Conservation (phyloP, 2,329 filamentous ascomycete species). For the Onygenales sp. region DNA sequence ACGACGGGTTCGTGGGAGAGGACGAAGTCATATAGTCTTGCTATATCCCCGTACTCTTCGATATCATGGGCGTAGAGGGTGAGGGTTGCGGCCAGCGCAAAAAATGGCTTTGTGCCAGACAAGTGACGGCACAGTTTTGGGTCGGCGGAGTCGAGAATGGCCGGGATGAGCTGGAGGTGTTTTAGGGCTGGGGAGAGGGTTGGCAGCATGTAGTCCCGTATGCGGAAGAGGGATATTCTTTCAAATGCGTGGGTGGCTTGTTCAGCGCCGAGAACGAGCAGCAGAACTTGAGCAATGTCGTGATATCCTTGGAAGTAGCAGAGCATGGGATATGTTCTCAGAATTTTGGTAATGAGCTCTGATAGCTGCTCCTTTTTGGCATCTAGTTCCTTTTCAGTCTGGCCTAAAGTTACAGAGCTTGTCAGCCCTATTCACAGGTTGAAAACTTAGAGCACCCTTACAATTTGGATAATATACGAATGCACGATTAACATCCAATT, state of each 20-base stretch:
- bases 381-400: conserved; percentile 59
- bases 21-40: conserved; percentile 84
- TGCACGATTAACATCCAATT: conserved; percentile 86
- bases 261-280: conserved; percentile 66
- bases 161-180: conserved; percentile 79
- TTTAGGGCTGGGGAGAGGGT: conserved; percentile 69
- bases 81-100: conserved; percentile 83
- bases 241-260: conserved; percentile 56
- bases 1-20: conserved; percentile 81
- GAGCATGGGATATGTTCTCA: conserved; percentile 72
- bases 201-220: conserved; percentile 96
- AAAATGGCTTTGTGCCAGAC: conserved; percentile 74
- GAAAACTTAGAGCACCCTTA: conserved; percentile 32
- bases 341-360: conserved; percentile 66
- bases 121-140: conserved; percentile 64
- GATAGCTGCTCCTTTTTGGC: conserved; percentile 67
- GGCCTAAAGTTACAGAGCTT: conserved; percentile 39
- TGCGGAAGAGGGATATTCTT: conserved; percentile 78
- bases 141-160: conserved; percentile 66
- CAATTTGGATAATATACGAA: conserved; percentile 92
- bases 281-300: conserved; percentile 92
- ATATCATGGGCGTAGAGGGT: conserved; percentile 98
- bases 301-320: conserved; percentile 99
- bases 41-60: conserved; percentile 77
- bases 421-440: conserved; percentile 11